Evolutionary conservation across 1,284 basidiomycete genomes (phyloP), one percentile per base, ranked within the genome.

Genomic region (Laetiporus sulphureus): DNA sequence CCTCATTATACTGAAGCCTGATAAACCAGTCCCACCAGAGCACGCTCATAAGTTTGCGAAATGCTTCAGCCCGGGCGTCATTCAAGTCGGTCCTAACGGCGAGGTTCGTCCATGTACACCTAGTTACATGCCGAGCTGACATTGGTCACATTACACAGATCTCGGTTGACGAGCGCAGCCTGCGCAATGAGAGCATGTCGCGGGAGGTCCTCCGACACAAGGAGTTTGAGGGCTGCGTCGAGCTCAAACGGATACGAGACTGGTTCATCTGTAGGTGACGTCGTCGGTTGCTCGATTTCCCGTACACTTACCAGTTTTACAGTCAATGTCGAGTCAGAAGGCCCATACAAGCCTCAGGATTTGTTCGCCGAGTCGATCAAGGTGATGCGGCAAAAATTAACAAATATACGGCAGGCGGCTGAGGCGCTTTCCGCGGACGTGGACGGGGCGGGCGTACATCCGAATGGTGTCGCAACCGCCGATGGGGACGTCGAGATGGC

Each of bases 251-350:
- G 8, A 82, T 97, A 38, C 71, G 93, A 40, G 94, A 99, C 68
- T 89, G 88, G 67, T 99, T 98, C 63, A 75, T 99, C 46, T 98
- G 93, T 94, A 53, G 48, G 78, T 70, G 18, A 30, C 16, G 20
- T 29, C 18, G 12, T 22, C 6, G 29, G 4, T 29, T 25, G 12
- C 13, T 18, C 21, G 10, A 3, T n/a, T 15, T 11, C 7, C 12
- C 12, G 19, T 6, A 13, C 16, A 23, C 5, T 21, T 31, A 40
- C 15, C 8, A 36, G 18, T 15, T 13, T 3, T 13, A 4, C 52
- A 95, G 92, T 91, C 70, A 87, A 79, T 49, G 73, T 98, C 40
- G 93, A 98, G 64, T 91, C 90, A 0, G 89, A 93, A 50, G 86
- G 93, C 2, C 78, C 91, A 19, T 96, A 96, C 60, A 65, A 75